A percentile compares a stretch with the other conserved stretches of the same genome.
These are phyloP conservation scores for Plantago rigida DNA, from an alignment of 305 asterid genomes.

Conservation along the genomic window DNA sequence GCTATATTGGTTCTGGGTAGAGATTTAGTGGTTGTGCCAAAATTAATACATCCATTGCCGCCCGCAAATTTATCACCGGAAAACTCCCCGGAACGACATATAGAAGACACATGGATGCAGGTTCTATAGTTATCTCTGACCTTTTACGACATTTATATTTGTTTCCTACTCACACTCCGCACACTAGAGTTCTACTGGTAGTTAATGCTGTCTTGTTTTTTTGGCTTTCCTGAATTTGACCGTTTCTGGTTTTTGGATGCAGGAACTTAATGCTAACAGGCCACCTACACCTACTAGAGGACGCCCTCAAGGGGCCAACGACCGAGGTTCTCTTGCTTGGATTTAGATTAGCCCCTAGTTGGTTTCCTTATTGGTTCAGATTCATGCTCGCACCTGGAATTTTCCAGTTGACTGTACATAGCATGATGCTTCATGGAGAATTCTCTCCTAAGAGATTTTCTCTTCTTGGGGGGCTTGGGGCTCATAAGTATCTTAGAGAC, in stretches of 20 bases:
- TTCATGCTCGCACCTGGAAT: constrained; percentile 58
- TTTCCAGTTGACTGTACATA: constrained; percentile 62
- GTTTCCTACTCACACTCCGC: too few relatives aligned
- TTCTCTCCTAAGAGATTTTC: constrained; percentile 18
- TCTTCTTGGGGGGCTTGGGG: constrained; percentile 30
- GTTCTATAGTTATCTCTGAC: constrained; percentile 33
- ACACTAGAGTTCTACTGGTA: too few relatives aligned
- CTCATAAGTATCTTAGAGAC: constrained; percentile 25
- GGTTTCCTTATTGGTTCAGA: constrained; percentile 39
- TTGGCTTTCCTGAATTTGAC: not conserved
- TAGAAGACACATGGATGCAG: constrained; percentile 99
- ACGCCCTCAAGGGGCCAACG: constrained; percentile 85
- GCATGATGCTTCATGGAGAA: constrained; percentile 36
- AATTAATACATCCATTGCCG: constrained; percentile 88
- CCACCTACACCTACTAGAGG: constrained; percentile 99
- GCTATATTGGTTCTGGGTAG: constrained; percentile 99
- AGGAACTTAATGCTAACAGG: constrained; percentile 98
- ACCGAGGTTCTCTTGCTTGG: constrained; percentile 98
- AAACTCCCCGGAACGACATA: constrained; percentile 77
- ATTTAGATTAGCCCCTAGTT: constrained; percentile 53
- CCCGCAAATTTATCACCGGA: constrained; percentile 96
- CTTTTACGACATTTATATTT: not conserved
- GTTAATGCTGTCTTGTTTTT: too few relatives aligned
- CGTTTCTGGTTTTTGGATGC: constrained; percentile 20
- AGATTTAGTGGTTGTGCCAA: constrained; percentile 98